These are phyloP conservation scores for Platanthera zijinensis DNA, from an alignment of 106 monocot species.

Conservation along the genomic window DNA sequence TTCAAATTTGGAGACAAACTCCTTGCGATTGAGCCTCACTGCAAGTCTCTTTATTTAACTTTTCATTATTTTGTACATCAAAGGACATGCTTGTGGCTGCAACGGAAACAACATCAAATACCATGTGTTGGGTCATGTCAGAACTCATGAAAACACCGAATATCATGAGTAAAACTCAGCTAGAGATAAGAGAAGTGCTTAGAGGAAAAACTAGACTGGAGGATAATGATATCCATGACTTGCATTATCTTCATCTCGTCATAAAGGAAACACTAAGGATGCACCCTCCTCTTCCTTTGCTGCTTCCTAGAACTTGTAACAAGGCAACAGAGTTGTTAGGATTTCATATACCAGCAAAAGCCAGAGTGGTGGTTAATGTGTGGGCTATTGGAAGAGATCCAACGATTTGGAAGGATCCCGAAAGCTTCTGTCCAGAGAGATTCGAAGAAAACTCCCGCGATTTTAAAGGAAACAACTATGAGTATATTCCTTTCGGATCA, in stretches of 20 bases:
- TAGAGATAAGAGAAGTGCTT: not conserved
- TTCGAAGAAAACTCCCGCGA: constrained; percentile 13
- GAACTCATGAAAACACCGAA: constrained; percentile 9
- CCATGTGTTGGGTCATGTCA: constrained; percentile 14
- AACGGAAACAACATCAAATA: constrained; percentile 11
- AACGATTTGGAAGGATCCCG: constrained; percentile 20
- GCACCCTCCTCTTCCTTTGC: constrained; percentile 34
- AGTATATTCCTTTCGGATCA: constrained; percentile 34
- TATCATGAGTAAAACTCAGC: not conserved
- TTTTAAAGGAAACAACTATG: constrained; percentile 32
- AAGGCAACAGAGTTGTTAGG: constrained; percentile 22
- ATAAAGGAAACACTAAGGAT: constrained; percentile 37
- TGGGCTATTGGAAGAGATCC: constrained; percentile 40
- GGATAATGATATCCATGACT: constrained; percentile 23
- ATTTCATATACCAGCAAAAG: constrained; percentile 17
- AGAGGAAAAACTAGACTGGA: constrained; percentile 13
- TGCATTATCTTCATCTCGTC: constrained; percentile 17
- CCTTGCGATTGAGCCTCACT: no score
- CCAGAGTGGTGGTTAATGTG: constrained; percentile 24
- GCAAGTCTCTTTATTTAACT: not conserved
- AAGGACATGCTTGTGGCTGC: constrained; percentile 17
- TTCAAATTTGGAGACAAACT: no score
- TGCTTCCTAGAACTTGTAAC: constrained; percentile 21
- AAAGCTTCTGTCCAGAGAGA: constrained; percentile 18
- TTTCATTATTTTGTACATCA: not conserved